Base-by-base conservation (phyloP, 805 yeast genomes). In the Grigorovia yakushimaensis region DNA sequence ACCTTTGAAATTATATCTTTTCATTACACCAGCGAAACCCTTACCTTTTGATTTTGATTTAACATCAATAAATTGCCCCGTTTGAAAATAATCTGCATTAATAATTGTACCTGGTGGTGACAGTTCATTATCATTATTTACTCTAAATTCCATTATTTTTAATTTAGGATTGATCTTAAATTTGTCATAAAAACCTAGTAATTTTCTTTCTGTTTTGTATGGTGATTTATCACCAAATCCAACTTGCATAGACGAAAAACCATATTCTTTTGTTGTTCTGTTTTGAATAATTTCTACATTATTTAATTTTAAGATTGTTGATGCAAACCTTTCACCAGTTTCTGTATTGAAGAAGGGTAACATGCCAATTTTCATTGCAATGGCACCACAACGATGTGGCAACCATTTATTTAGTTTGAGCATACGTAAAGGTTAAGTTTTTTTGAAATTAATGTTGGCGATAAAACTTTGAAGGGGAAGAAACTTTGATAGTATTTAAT, bases 1-100 rank as follows among this genome's bases (percentile, higher is more conserved):
- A 74, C 98, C 98, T 42, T 71, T 72, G 70, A 91, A 93, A 11
- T 87, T 85, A 73, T 84, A 84, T 69, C 96, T 81, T 66, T 91
- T 91, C 96, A 93, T 93, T 21, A 91, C 98, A 79, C 98, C 98
- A 20, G 89, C 87, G 65, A 88, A 88, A 10, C 98, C 98, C 68
- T 93, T 93, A 68, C 98, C 98, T 65, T 88, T 91, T 45, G 89
- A 73, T 18, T 75, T 73, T 15, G 89, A 84, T 62, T 79, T 76
- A 46, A 88, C 70, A 63, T 93, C 98, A 23, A 93, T 89, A 50
- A 70, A 76, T 65, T 88, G 93, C 27, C 97, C 98, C 17, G 70
- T 73, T 48, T 79, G 76, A 64, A 91, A 91, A 66, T 83, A 89
- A 60, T 87, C 88, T 1, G 96, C 96, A 47, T 71, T 77, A 47